Evolutionary conservation across 1,139 yeast genomes (phyloP).

Genomic region (Ogataea hybrid): DNA sequence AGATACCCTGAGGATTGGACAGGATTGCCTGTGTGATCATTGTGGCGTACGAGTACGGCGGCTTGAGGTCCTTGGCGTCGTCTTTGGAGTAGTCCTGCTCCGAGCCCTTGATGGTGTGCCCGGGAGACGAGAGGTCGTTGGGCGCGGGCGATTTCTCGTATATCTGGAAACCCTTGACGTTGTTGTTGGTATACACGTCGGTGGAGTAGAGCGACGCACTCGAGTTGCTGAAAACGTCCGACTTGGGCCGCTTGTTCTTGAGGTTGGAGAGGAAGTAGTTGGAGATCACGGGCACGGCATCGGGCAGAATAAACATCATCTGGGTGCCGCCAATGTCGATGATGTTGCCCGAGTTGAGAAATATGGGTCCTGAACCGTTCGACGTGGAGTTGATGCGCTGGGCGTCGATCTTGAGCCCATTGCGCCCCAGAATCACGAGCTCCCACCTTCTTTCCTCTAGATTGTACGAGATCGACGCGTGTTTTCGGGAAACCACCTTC

Average conservation of each 20-base stretch:
- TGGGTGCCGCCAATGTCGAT: slow-evolving; percentile 96
- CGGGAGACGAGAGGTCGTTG: slow-evolving; percentile 15
- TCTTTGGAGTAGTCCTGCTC: slow-evolving; percentile 82
- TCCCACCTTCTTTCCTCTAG: slow-evolving; percentile 81
- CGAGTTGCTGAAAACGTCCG: slow-evolving; percentile 13
- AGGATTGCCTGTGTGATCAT: slow-evolving; percentile 97
- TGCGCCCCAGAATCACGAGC: slow-evolving; percentile 76
- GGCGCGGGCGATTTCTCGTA: slow-evolving; percentile 40
- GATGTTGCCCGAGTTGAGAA: slow-evolving; percentile 79
- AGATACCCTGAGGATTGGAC: slow-evolving; percentile 81
- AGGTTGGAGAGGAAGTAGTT: slow-evolving; percentile 46
- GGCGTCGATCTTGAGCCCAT: slow-evolving; percentile 89
- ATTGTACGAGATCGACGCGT: slow-evolving; percentile 82
- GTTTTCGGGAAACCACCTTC: slow-evolving; percentile 88
- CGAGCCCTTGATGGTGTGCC: slow-evolving; percentile 25
- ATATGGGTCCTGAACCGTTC: slow-evolving; percentile 36
- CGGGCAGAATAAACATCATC: slow-evolving; percentile 98
- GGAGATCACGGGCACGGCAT: slow-evolving; percentile 70
- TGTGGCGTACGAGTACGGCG: slow-evolving; percentile 96
- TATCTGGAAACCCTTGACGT: slow-evolving; percentile 51
- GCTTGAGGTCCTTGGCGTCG: slow-evolving; percentile 89
- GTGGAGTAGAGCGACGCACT: slow-evolving; percentile 12
- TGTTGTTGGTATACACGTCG: slow-evolving; percentile 21
- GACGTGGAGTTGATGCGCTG: slow-evolving; percentile 50
- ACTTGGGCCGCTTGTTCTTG: slow-evolving; percentile 28